phyloP scores from a whole-genome alignment of 2,329 filamentous ascomycete species.

The Calonectria multiphialidica region DNA sequence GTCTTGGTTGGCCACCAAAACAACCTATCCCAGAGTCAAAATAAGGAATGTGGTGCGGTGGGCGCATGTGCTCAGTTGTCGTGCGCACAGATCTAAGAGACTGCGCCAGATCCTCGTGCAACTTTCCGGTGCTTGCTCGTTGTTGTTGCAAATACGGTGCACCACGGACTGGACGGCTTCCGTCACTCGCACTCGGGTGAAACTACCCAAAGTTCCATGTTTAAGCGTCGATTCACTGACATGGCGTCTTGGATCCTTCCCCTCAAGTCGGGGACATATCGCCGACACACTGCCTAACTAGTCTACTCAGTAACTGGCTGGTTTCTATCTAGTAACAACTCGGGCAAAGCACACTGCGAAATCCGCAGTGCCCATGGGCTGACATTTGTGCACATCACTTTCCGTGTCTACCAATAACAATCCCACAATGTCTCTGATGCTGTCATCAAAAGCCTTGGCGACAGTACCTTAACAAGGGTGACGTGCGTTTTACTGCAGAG shows the following conservation, averaged over 20 bases:
- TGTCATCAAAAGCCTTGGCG: background rate
- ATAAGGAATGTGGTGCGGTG: background rate
- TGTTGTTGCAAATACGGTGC: background rate
- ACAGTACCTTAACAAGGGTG: background rate
- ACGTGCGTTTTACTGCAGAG: slow-evolving; percentile 1
- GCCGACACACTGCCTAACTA: background rate
- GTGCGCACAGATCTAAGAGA: background rate
- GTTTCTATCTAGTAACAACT: background rate
- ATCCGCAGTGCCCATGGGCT: background rate
- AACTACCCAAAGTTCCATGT: background rate
- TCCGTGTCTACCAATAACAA: background rate
- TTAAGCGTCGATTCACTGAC: background rate
- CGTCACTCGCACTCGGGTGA: background rate
- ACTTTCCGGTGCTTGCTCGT: too few species aligned
- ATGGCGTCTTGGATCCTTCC: background rate
- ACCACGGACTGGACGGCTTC: background rate
- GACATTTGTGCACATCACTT: slow-evolving; percentile 1
- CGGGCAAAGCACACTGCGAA: slow-evolving; percentile 1
- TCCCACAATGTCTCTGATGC: background rate
- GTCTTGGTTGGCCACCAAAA: background rate
- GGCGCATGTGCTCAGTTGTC: background rate
- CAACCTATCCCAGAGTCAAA: background rate
- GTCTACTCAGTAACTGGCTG: background rate
- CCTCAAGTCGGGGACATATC: background rate
- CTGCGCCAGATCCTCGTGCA: background rate